Percentiles rank a stretch among this genome's conserved stretches.
phyloP scores from a whole-genome alignment of 305 asterid species.

The Ruellia speciosa region DNA sequence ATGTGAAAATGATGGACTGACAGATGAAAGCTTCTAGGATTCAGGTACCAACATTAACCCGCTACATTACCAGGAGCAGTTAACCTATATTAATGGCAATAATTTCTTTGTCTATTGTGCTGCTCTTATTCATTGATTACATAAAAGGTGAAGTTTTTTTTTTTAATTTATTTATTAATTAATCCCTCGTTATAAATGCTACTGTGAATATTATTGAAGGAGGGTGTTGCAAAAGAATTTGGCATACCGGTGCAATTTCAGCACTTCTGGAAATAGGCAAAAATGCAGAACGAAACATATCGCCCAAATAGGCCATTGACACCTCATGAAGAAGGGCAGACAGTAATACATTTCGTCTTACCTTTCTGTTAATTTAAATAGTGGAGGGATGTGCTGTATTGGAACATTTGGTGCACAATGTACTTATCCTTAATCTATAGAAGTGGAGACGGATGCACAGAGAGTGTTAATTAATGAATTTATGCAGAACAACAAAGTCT shows the following conservation, averaged over 20 bases:
- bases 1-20: background rate
- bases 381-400: background rate
- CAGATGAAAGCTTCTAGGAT: background rate
- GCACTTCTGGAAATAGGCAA: slow-evolving; percentile 95
- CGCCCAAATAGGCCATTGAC: slow-evolving; percentile 88
- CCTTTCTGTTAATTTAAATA: background rate
- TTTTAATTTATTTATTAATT: slow-evolving; percentile 14
- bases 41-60: background rate
- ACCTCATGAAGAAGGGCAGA: slow-evolving; percentile 69
- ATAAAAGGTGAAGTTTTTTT: slow-evolving; percentile 4
- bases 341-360: slow-evolving; percentile 37
- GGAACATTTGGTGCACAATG: background rate
- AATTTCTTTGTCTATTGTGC: background rate
- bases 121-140: background rate
- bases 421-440: no score
- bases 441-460: no score
- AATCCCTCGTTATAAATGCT: background rate
- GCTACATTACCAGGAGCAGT: background rate
- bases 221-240: slow-evolving; percentile 78
- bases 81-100: background rate
- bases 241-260: slow-evolving; percentile 80
- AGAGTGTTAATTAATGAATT: no score
- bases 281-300: slow-evolving; percentile 83
- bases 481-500: no score
- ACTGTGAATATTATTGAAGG: slow-evolving; percentile 37